phyloP scores from a whole-genome alignment of 148 eudicot genomes.

The Spergularia marina region DNA sequence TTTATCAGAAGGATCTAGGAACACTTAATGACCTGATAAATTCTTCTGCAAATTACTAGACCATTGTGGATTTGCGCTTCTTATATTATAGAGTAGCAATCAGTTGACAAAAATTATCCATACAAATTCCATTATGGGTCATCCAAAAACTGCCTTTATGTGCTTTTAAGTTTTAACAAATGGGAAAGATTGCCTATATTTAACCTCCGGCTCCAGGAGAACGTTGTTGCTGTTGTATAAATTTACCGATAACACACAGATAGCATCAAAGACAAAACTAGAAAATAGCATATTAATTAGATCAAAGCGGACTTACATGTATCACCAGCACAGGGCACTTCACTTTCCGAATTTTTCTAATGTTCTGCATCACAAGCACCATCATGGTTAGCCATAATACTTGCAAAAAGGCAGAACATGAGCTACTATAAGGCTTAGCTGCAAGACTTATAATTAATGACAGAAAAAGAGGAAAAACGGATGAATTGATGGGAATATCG shows the following conservation, averaged over 20 bases:
- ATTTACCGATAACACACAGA: background rate
- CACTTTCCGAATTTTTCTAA: constrained; percentile 87
- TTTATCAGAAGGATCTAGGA: too few relatives aligned
- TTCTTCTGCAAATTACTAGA: too few relatives aligned
- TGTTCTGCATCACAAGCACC: constrained; percentile 61
- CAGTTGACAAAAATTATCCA: too few relatives aligned
- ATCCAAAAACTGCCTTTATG: too few relatives aligned
- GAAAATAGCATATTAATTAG: background rate
- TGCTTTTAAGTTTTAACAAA: too few relatives aligned
- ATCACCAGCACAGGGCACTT: constrained; percentile 94
- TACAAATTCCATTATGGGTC: too few relatives aligned
- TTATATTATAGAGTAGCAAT: too few relatives aligned
- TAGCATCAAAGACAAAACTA: background rate
- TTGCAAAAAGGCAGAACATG: background rate
- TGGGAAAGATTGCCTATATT: too few relatives aligned
- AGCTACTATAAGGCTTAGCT: background rate
- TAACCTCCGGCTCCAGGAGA: too few relatives aligned
- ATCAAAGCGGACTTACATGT: constrained; percentile 67
- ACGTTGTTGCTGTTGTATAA: too few relatives aligned
- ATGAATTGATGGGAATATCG: background rate
- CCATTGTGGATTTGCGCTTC: too few relatives aligned
- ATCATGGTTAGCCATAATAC: constrained; percentile 16
- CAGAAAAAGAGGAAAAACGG: background rate
- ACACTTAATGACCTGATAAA: too few relatives aligned
- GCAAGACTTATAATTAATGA: background rate